Evolutionary conservation across 2,329 filamentous ascomycete genomes (phyloP).

Genomic region (Cladobotryum mycophilum): DNA sequence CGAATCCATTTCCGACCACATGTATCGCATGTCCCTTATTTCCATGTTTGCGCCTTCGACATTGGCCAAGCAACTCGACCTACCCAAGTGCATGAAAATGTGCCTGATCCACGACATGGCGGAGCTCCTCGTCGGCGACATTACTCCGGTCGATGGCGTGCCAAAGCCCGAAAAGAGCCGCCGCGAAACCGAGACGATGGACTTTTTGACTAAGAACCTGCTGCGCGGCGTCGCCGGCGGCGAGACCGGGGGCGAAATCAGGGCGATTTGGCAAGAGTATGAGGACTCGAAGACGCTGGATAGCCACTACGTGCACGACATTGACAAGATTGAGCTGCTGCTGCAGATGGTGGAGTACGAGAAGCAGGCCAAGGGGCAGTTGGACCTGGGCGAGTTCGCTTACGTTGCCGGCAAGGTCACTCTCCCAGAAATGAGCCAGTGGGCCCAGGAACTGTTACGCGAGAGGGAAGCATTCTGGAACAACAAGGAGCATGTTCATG

Average conservation of each 20-base stretch:
- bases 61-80: constrained; percentile 65
- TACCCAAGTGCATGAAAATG: constrained; percentile 86
- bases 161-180: constrained; percentile 82
- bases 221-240: constrained; percentile 73
- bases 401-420: constrained; percentile 69
- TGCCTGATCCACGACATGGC: constrained; percentile 97
- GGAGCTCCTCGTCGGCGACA: constrained; percentile 89
- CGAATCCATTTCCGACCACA: constrained; percentile 95
- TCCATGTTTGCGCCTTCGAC: constrained; percentile 81
- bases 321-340: constrained; percentile 94
- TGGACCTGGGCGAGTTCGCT: constrained; percentile 82
- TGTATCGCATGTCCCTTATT: constrained; percentile 99
- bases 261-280: constrained; percentile 88
- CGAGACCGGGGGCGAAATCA: constrained; percentile 60
- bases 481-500: constrained; percentile 39
- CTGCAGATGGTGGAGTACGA: constrained; percentile 98
- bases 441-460: constrained; percentile 68
- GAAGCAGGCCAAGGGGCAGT: constrained; percentile 54
- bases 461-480: constrained; percentile 74
- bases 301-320: constrained; percentile 85
- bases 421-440: constrained; percentile 71
- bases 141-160: constrained; percentile 86
- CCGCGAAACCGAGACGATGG: constrained; percentile 84
- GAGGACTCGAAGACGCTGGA: constrained; percentile 81
- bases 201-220: constrained; percentile 70